These are phyloP conservation scores for Skeletonema tropicum DNA, from an alignment of 108 stramenopile genomes.

Conservation along the genomic window DNA sequence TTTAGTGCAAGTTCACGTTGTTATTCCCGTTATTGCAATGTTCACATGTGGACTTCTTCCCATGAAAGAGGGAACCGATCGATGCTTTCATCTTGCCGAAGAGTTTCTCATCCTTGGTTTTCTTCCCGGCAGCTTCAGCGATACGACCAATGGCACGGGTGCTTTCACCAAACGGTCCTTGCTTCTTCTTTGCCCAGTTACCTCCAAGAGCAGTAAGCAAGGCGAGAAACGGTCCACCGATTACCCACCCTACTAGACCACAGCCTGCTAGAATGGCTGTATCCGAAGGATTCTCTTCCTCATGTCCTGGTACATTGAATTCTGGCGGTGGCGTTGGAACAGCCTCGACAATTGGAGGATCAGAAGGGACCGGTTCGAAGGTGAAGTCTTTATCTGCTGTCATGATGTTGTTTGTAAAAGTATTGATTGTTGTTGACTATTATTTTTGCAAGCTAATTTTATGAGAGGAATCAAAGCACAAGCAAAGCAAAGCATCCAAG, in stretches of 20 bases:
- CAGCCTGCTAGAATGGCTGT: slow-evolving; percentile 44
- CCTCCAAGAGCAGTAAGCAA: slow-evolving; percentile 41
- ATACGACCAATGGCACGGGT: slow-evolving; percentile 43
- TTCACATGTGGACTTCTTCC: slow-evolving; percentile 21
- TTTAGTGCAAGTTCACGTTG: background rate
- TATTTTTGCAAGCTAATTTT: too few species aligned
- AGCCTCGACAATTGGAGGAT: slow-evolving; percentile 28
- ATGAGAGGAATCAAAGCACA: too few species aligned
- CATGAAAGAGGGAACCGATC: slow-evolving; percentile 28
- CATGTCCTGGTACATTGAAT: background rate
- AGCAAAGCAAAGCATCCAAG: too few species aligned
- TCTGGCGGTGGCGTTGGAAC: background rate
- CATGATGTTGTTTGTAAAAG: background rate
- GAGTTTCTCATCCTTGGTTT: slow-evolving; percentile 34
- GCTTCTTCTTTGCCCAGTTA: slow-evolving; percentile 21
- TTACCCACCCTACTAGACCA: slow-evolving; percentile 39
- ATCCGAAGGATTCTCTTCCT: slow-evolving; percentile 32
- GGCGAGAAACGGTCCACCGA: slow-evolving; percentile 47
- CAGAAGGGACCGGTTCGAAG: background rate
- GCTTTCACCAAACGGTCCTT: slow-evolving; percentile 41
- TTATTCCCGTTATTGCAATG: background rate
- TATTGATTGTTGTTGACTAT: too few species aligned
- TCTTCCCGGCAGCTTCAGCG: slow-evolving; percentile 40
- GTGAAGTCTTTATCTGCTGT: slow-evolving; percentile 8
- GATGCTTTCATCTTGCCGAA: slow-evolving; percentile 37